Conservation (phyloP, 2,329 filamentous ascomycete genomes). For the Neobulgaria alba region DNA sequence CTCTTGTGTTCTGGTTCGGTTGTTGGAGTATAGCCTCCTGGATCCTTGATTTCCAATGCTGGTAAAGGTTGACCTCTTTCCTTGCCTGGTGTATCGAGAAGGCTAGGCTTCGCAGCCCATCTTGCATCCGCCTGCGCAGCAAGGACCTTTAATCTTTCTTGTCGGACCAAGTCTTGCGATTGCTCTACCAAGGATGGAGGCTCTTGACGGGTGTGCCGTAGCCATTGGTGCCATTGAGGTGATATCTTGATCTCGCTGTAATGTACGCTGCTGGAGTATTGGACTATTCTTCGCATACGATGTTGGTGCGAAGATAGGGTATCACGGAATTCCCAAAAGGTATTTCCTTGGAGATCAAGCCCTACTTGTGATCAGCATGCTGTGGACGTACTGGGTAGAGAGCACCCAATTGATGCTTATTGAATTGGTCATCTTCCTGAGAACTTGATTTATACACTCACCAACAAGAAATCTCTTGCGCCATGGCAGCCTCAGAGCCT, state of each 20-base stretch:
- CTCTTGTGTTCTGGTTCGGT: neutral
- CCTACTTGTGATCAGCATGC: no score
- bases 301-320: conserved; percentile 26
- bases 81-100: conserved; percentile 34
- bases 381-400: no score
- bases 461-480: conserved; percentile 54
- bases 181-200: conserved; percentile 52
- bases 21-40: conserved; percentile 5
- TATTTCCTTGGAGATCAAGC: conserved; percentile 56
- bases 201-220: conserved; percentile 48
- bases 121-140: conserved; percentile 54
- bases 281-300: conserved; percentile 53
- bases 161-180: conserved; percentile 42
- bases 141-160: conserved; percentile 43
- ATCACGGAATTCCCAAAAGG: conserved; percentile 60
- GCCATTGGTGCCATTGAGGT: conserved; percentile 62
- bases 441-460: no score
- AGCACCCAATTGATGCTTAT: no score
- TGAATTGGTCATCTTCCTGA: no score
- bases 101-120: conserved; percentile 51
- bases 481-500: conserved; percentile 53
- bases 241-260: conserved; percentile 46
- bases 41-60: conserved; percentile 19
- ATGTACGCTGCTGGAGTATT: conserved; percentile 47
- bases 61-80: conserved; percentile 24